Evolutionary conservation across 352 stramenopile species (phyloP), one percentile per base, ranked within the genome.

Genomic region (Pythium plurisporium): DNA sequence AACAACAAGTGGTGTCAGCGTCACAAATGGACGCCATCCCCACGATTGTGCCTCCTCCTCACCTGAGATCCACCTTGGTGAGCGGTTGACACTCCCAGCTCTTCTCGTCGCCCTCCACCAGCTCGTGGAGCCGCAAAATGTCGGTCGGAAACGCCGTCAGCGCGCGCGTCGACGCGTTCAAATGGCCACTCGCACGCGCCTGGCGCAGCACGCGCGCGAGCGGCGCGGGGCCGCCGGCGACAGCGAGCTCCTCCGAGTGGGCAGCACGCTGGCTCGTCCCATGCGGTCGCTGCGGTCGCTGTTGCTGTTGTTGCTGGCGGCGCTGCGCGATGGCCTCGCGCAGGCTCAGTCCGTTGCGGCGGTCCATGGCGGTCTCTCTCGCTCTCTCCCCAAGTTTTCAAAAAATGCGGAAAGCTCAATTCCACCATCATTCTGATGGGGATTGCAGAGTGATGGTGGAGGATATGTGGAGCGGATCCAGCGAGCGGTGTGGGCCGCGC

Each of bases 41-140:
- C 44, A 40, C 27, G 6, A 46, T 41, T 8, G 49, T 37, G 31
- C 5, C 27, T 50, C 17, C 15, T 38, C 27, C 37, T 23, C 44
- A 89, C 76, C 81, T 92, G 26, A 92, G 57, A 52, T 92, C 82
- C 30, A 86, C 55, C 59, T 92, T 92, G 31, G 71, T 66, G 12
- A 92, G 72, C 41, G 77, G 59, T 19, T 66, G 65, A 55, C 79
- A 87, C 55, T 92, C 82, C 82, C 79, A 92, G 44, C 70, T 85
- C 26, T 72, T 73, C 54, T 92, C 82, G 55, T 86, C 78, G 38
- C 79, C 73, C 26, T 89, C 80, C 17, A 83, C 55, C 3, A 82
- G 55, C 51, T 86, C 76, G 42, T 86, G 76, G 22, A 89, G 62
- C 33, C 75, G 70, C 51, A 90, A 67, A 50, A 90, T 66, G 25